phyloP scores from a whole-genome alignment of 2,329 filamentous ascomycete species.

The Fonsecaea monophora region DNA sequence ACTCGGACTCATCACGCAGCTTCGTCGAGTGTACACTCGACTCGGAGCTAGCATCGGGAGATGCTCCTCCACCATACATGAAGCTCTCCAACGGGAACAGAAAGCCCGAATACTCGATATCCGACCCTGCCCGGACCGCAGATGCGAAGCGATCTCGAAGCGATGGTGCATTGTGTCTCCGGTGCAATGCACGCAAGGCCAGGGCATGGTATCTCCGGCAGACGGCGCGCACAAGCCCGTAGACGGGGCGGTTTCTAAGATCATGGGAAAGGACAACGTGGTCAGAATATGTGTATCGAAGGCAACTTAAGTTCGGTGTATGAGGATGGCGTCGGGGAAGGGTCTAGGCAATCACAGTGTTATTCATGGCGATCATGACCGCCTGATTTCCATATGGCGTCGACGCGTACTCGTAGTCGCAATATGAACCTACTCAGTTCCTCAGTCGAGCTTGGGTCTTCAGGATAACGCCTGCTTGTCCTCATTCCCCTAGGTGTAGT shows the following conservation, averaged over 20 bases:
- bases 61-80: constrained; percentile 27
- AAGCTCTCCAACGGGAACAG: constrained; percentile 16
- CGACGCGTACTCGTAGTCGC: neutral
- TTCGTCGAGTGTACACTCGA: constrained; percentile 16
- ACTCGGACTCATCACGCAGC: neutral
- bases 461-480: neutral
- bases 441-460: neutral
- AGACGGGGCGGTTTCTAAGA: neutral
- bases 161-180: constrained; percentile 22
- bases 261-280: neutral
- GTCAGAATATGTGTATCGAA: neutral
- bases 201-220: constrained; percentile 26
- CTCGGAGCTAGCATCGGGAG: constrained; percentile 11
- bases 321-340: neutral
- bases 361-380: neutral
- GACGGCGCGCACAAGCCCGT: neutral
- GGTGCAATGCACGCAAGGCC: constrained; percentile 23
- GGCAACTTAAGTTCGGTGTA: neutral
- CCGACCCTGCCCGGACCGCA: neutral
- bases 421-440: neutral
- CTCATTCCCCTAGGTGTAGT: neutral
- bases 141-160: constrained; percentile 1
- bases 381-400: neutral
- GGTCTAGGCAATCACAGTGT: neutral
- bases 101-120: constrained; percentile 26